Base-by-base conservation (phyloP, 1,284 basidiomycete species). In the Papiliotrema laurentii region DNA sequence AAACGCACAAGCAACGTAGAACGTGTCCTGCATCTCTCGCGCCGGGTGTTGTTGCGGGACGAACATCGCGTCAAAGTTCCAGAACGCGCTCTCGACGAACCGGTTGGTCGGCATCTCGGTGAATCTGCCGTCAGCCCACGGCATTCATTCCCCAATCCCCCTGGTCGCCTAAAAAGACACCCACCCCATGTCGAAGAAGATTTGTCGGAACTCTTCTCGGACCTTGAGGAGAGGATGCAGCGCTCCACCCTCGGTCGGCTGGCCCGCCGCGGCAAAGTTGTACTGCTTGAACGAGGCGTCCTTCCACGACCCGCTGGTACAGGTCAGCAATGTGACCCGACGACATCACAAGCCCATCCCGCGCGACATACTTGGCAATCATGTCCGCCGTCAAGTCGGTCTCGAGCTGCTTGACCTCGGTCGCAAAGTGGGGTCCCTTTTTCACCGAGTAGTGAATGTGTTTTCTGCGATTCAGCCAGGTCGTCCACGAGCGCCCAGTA, bases 1-100 rank as follows among this genome's bases (percentile, higher is more conserved):
- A 1, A n/a, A 61, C 68, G 52, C 63, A 84, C 89, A 88, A 55
- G 93, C 96, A 43, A 98, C 81, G 74, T 98, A 99, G 81, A 99
- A 99, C 6, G 96, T 99, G 69, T 99, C 96, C 75, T 99, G 96
- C 44, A 97, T 74, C 63, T 99, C 96, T 69, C 96, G 84, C 24
- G 96, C 96, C 18, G 96, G 94, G 76, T 99, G 96, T 75, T 98
- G 94, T 70, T 99, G 96, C 1, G 96, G 96, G 0, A 99, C 96
- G 71, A 96, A 99, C 58, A 99, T 81, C 9, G 93, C 85, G 72
- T 99, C 96, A 74, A 99, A 98, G 72, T 94, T 97, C 96, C 96
- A 99, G 82, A 98, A 99, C 30, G 87, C 87, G 24, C 91, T 96
- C 75, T 99, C 96, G 52, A 99, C 92, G 71, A 93, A 99, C 52